Evolutionary conservation across 352 stramenopile species (phyloP), one percentile per base, ranked within the genome.

Genomic region (Thalassiosira pacifica): DNA sequence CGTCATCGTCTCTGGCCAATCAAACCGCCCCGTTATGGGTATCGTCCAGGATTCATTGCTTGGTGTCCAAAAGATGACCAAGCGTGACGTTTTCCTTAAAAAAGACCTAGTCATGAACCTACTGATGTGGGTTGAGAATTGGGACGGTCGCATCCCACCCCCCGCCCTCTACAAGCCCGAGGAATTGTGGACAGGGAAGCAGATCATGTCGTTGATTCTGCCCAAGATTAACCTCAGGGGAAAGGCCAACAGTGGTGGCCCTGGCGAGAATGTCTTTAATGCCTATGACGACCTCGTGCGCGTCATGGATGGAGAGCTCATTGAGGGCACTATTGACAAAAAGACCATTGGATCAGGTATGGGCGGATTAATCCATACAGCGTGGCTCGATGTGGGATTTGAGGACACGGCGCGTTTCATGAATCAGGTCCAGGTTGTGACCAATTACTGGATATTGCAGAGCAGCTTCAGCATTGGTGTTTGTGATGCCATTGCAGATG

Each of bases 281-380:
- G 95, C 96, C 26, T 97, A 98, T 40, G 98, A 99, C 84, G 98
- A 97, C 65, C 88, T 97, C 66, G 98, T 99, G n/a, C 97, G 98
- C 70, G 98, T 99, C 37, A 95, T 99, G 76, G 96, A 98, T 69
- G 98, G 98, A 71, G 96, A 99, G 83, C 85, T 99, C 1, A 84
- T 99, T n/a, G 96, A 97, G 83, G 98, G 98, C 82, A 98, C 98
- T 40, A 98, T 99, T 89, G 98, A 99, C 89, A 99, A 99, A 92
- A 99, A 99, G 85, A 98, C 96, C 22, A 98, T 99, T 87, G 98
- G 98, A 85, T 98, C 97, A 16, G 97, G 97, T 66, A 98, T 96
- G 82, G 98, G 98, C 79, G 97, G 97, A 85, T 92, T 99, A 26
- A 98, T 99, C 65, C 98, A 99, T 90, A 98, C 98, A 26, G 97